phyloP scores from a whole-genome alignment of 1,284 basidiomycete species.

The Volvariella volvacea region DNA sequence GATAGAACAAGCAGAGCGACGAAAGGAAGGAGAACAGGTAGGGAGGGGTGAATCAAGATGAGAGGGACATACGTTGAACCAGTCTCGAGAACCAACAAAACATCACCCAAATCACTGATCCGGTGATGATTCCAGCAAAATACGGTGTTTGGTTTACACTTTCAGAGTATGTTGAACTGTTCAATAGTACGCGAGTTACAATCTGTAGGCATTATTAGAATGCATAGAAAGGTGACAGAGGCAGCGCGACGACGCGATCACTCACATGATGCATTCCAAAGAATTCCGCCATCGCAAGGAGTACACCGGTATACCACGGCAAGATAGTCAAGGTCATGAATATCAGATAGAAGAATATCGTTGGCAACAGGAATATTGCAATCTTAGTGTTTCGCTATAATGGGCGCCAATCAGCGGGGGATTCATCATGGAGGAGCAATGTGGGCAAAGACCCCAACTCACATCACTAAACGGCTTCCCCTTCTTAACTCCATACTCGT shows the following conservation, averaged over 20 bases:
- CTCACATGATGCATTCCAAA: slow-evolving; percentile 90
- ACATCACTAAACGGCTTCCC: slow-evolving; percentile 68
- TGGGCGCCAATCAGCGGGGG: too few species aligned
- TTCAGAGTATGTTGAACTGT: slow-evolving; percentile 71
- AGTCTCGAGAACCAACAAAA: slow-evolving; percentile 79
- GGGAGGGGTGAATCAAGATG: background rate
- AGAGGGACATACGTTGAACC: slow-evolving; percentile 47
- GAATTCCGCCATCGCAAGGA: slow-evolving; percentile 80
- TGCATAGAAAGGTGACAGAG: too few species aligned
- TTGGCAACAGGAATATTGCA: slow-evolving; percentile 79
- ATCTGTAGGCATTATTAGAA: too few species aligned
- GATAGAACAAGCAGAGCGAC: slow-evolving; percentile 1
- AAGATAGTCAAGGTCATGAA: slow-evolving; percentile 79
- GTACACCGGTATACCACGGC: slow-evolving; percentile 85
- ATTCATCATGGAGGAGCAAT: too few species aligned
- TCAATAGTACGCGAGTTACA: slow-evolving; percentile 77
- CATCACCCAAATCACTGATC: slow-evolving; percentile 82
- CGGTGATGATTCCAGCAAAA: slow-evolving; percentile 86
- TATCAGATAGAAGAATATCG: slow-evolving; percentile 73
- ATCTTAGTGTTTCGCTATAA: slow-evolving; percentile 70
- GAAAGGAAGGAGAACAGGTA: background rate
- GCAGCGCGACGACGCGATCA: slow-evolving; percentile 12
- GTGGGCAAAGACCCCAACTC: too few species aligned
- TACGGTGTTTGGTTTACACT: slow-evolving; percentile 80
- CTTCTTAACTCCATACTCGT: slow-evolving; percentile 68